Percentiles rank a stretch among this genome's conserved stretches.
These are phyloP conservation scores for Asterochloris sp. DNA, from an alignment of 139 green algal species.

Conservation along the genomic window DNA sequence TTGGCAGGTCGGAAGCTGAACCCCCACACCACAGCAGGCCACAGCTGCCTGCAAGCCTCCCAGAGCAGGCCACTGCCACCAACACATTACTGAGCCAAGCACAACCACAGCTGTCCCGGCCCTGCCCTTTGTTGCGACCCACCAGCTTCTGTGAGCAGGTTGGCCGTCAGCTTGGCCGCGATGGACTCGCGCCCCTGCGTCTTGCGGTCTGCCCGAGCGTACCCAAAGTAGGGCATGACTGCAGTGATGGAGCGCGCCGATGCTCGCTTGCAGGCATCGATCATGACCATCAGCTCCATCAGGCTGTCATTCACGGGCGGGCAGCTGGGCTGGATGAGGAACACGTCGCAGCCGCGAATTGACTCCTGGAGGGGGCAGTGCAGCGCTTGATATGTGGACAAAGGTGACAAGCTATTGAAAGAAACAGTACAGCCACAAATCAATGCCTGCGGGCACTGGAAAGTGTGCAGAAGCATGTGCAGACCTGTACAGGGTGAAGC, in stretches of 20 bases:
- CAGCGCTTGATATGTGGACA: too few species aligned
- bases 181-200: constrained; percentile 94
- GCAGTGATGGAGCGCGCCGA: constrained; percentile 94
- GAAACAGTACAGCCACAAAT: background rate
- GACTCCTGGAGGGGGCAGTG: constrained; percentile 70
- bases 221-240: constrained; percentile 89
- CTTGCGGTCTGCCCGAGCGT: constrained; percentile 96
- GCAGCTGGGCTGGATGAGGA: constrained; percentile 95
- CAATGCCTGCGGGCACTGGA: background rate
- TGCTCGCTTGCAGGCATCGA: constrained; percentile 91
- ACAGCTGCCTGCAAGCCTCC: too few species aligned
- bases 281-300: constrained; percentile 98
- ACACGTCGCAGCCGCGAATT: constrained; percentile 98
- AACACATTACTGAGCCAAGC: too few species aligned
- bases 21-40: too few species aligned
- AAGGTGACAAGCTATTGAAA: background rate
- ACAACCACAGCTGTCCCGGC: background rate
- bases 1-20: too few species aligned
- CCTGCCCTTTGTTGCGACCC: background rate
- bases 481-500: too few species aligned
- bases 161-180: constrained; percentile 97
- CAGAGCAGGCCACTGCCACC: too few species aligned
- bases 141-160: constrained; percentile 96
- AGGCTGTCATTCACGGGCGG: constrained; percentile 96
- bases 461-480: too few species aligned